Conservation (phyloP, 139 green algal species). For the Chlamydomonas sphaeroides region DNA sequence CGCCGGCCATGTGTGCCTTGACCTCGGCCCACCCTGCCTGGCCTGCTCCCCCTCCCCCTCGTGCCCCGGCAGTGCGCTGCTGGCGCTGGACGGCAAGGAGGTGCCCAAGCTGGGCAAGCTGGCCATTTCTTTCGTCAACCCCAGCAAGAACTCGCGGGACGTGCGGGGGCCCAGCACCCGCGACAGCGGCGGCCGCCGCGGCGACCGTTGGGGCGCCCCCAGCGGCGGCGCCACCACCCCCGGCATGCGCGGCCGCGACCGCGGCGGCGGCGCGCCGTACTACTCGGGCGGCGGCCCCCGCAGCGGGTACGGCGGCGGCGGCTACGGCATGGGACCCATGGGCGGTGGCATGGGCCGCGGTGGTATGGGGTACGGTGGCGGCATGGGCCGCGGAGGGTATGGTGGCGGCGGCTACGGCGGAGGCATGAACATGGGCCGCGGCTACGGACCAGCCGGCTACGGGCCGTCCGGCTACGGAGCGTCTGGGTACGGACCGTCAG, state of each 20-base stretch:
- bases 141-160: constrained; percentile 53
- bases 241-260: not conserved
- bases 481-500: not conserved
- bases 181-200: not conserved
- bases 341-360: not conserved
- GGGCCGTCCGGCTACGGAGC: not conserved
- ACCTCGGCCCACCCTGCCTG: not conserved
- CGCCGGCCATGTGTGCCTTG: too few relatives aligned
- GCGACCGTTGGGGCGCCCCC: not conserved
- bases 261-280: constrained; percentile 13
- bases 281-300: not conserved
- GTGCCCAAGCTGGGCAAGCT: constrained; percentile 58
- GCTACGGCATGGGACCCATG: constrained; percentile 34
- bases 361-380: not conserved
- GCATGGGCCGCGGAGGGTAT: not conserved
- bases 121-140: constrained; percentile 71
- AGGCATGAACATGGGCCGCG: not conserved
- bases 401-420: constrained; percentile 6
- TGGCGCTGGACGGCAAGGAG: constrained; percentile 55
- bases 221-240: constrained; percentile 19
- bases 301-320: not conserved
- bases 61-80: constrained; percentile 46
- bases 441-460: constrained; percentile 8
- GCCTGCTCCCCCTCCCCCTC: not conserved
- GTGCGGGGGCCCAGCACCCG: not conserved